Evolutionary conservation across 1,139 yeast genomes (phyloP).

Genomic region (Scheffersomyces parashehatae): DNA sequence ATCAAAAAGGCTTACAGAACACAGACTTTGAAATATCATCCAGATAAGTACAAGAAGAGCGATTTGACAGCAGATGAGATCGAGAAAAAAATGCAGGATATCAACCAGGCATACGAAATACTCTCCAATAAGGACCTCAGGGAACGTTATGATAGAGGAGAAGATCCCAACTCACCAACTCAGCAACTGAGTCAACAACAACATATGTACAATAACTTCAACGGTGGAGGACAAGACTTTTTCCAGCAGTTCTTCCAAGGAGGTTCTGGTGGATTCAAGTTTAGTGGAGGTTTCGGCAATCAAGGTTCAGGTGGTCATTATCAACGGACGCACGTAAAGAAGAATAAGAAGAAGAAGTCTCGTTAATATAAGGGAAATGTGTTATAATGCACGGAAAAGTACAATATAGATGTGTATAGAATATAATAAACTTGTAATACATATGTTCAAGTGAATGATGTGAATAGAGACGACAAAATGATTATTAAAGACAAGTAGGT

Average conservation of each 20-base stretch:
- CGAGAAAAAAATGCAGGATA: constrained; percentile 84
- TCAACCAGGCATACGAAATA: constrained; percentile 91
- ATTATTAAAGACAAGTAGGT: too few species aligned
- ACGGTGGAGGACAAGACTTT: constrained; percentile 8
- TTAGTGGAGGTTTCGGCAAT: constrained; percentile 2
- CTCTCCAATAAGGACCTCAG: constrained; percentile 66
- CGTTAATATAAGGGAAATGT: neutral
- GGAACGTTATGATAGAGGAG: constrained; percentile 65
- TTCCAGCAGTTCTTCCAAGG: constrained; percentile 11
- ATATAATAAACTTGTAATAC: too few species aligned
- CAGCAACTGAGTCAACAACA: constrained; percentile 15
- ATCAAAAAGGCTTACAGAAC: constrained; percentile 82
- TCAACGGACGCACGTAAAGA: neutral
- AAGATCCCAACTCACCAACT: constrained; percentile 61
- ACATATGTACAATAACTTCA: constrained; percentile 4
- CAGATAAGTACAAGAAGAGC: constrained; percentile 78
- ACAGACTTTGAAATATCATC: constrained; percentile 81
- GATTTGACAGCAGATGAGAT: constrained; percentile 69
- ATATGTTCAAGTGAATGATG: too few species aligned
- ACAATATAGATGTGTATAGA: too few species aligned
- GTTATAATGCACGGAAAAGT: neutral
- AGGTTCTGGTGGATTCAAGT: constrained; percentile 1
- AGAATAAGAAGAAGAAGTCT: neutral
- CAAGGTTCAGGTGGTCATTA: neutral
- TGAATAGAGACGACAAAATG: too few species aligned